Evolutionary conservation across 352 stramenopile genomes (phyloP).

Genomic region (Phytophthora pini): DNA sequence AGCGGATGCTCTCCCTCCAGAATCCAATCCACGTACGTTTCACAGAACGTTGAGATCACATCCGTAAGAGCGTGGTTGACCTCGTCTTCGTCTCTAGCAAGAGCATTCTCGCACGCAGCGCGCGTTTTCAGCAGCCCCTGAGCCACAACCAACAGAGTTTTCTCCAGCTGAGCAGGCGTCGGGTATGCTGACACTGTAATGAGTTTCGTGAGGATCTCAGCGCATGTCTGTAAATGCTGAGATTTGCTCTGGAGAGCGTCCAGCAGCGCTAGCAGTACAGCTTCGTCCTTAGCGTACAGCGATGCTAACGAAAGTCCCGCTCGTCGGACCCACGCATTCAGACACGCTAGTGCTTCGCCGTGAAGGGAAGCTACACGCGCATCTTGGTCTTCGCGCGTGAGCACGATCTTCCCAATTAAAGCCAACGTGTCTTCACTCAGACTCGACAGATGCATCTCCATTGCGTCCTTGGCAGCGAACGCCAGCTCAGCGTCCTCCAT

Average conservation of each 20-base stretch:
- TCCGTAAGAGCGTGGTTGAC: constrained; percentile 66
- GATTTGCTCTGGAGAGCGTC: constrained; percentile 61
- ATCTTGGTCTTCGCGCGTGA: constrained; percentile 40
- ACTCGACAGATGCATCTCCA: constrained; percentile 58
- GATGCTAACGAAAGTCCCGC: constrained; percentile 63
- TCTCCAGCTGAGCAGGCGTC: constrained; percentile 48
- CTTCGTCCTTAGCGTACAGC: constrained; percentile 50
- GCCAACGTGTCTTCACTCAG: constrained; percentile 54
- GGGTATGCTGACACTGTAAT: constrained; percentile 70
- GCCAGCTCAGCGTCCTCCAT: constrained; percentile 66
- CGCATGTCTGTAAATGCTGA: constrained; percentile 47
- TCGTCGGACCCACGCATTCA: constrained; percentile 65
- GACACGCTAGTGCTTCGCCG: constrained; percentile 61
- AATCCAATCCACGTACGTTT: constrained; percentile 79
- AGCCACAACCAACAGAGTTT: constrained; percentile 49
- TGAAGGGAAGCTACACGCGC: constrained; percentile 42
- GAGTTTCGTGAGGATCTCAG: constrained; percentile 66
- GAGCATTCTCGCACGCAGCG: constrained; percentile 53
- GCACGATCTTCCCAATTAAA: constrained; percentile 58
- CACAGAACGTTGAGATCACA: constrained; percentile 70
- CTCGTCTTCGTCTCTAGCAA: constrained; percentile 59
- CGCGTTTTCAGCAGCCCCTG: constrained; percentile 56
- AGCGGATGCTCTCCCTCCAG: constrained; percentile 49
- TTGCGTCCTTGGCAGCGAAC: constrained; percentile 67
- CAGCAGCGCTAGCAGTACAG: constrained; percentile 48